These are phyloP conservation scores for Haplographium delicatum DNA, from an alignment of 495 filamentous ascomycete genomes.

Conservation along the genomic window DNA sequence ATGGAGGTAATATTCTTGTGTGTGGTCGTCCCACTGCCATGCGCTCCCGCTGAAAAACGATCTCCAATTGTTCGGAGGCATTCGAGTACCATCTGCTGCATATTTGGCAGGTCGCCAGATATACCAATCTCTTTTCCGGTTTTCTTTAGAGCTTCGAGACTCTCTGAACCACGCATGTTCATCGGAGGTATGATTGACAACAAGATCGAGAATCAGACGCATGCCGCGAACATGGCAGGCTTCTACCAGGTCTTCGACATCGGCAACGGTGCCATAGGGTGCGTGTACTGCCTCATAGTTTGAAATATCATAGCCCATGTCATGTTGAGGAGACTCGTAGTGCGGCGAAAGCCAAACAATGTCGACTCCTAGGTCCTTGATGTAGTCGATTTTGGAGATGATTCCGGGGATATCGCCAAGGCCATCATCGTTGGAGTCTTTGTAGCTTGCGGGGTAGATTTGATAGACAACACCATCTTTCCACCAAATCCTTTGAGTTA, in stretches of 20 bases:
- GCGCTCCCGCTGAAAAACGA: constrained; percentile 48
- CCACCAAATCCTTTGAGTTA: constrained; percentile 27
- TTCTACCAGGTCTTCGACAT: constrained; percentile 56
- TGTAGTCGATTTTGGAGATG: constrained; percentile 59
- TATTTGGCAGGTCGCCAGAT: constrained; percentile 62
- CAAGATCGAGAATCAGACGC: constrained; percentile 67
- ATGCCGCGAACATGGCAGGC: constrained; percentile 53
- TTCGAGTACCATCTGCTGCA: constrained; percentile 50
- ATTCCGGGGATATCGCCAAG: constrained; percentile 65
- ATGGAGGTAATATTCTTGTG: constrained; percentile 66
- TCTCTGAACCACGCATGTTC: constrained; percentile 72
- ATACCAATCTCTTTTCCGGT: constrained; percentile 67
- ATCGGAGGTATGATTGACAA: constrained; percentile 71
- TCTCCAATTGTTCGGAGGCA: constrained; percentile 70
- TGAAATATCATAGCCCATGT: constrained; percentile 62
- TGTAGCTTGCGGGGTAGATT: constrained; percentile 63
- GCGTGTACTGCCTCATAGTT: constrained; percentile 60
- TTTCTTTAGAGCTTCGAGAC: constrained; percentile 55
- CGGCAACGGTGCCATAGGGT: constrained; percentile 56
- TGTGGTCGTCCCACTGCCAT: constrained; percentile 62
- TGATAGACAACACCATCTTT: constrained; percentile 55
- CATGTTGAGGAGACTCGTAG: constrained; percentile 58
- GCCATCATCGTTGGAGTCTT: constrained; percentile 63
- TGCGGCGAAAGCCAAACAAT: constrained; percentile 65
- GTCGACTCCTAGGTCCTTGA: constrained; percentile 57